A percentile compares a stretch with the other conserved stretches of the same genome.
phyloP scores from a whole-genome alignment of 106 monocot genomes.

The Allium cepa region DNA sequence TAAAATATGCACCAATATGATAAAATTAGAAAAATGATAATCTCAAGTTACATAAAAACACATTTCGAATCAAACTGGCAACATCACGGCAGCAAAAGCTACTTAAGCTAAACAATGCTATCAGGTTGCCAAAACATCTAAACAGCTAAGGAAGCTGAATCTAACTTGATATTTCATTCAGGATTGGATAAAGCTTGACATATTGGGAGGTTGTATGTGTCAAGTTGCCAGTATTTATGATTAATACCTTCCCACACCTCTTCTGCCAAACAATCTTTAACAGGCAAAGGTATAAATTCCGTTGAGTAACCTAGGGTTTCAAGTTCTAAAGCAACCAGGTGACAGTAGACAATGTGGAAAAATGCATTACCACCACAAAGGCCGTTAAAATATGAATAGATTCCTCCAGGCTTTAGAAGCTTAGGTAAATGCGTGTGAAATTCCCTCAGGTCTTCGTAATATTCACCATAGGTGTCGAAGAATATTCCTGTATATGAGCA shows the following conservation, averaged over 20 bases:
- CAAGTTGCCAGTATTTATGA: constrained; percentile 95
- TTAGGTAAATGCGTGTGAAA: constrained; percentile 81
- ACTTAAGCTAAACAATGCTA: no score
- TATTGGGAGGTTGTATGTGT: constrained; percentile 91
- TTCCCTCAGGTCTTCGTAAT: constrained; percentile 88
- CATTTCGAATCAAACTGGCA: no score
- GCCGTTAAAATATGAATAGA: constrained; percentile 97
- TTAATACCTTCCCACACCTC: constrained; percentile 85
- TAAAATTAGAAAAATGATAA: no score
- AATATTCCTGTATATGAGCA: constrained; percentile 57
- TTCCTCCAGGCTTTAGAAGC: constrained; percentile 76
- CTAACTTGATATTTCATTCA: constrained; percentile 20
- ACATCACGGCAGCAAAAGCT: no score
- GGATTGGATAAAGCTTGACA: constrained; percentile 45
- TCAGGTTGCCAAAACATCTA: no score
- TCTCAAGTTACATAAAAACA: no score
- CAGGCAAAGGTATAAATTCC: constrained; percentile 87
- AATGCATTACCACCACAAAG: constrained; percentile 91
- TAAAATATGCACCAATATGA: no score
- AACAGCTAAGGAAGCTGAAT: no score
- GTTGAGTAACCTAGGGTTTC: constrained; percentile 68
- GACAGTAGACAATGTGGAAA: constrained; percentile 94
- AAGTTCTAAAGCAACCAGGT: constrained; percentile 82
- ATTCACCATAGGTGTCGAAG: constrained; percentile 95
- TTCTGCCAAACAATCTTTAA: constrained; percentile 71